phyloP scores from a whole-genome alignment of 2,329 filamentous ascomycete species.

The Paecilomyces sp. region DNA sequence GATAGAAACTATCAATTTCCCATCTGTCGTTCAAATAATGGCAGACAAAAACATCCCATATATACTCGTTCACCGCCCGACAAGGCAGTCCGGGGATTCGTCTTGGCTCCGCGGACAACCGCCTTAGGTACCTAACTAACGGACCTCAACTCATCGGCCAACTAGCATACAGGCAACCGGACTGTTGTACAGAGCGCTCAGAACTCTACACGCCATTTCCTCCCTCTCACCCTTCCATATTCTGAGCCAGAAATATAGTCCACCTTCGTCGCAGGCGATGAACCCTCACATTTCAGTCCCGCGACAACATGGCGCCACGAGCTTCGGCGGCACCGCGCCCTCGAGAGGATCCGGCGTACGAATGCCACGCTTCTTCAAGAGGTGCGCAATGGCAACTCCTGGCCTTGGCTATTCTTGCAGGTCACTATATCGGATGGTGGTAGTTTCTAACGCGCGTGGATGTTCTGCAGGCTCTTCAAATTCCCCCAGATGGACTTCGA shows the following conservation, averaged over 20 bases:
- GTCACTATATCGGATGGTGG: background rate
- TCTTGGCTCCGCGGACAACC: background rate
- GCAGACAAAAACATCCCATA: background rate
- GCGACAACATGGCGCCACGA: conserved; percentile 49
- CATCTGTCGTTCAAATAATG: too few species aligned
- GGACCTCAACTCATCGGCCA: background rate
- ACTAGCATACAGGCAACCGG: background rate
- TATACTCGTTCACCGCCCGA: background rate
- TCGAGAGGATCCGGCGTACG: conserved; percentile 46
- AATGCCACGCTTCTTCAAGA: conserved; percentile 62
- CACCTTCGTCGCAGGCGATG: conserved; percentile 29
- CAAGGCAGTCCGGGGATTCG: background rate
- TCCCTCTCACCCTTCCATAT: background rate
- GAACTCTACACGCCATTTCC: background rate
- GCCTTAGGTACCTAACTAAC: background rate
- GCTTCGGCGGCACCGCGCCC: conserved; percentile 46
- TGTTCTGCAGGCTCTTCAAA: conserved; percentile 52
- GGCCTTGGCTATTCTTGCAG: background rate
- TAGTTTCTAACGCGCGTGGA: conserved; percentile 6
- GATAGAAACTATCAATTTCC: too few species aligned
- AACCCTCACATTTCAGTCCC: conserved; percentile 56
- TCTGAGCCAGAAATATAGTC: background rate
- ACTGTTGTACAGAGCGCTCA: background rate
- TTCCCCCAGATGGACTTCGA: conserved; percentile 70
- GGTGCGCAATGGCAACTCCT: conserved; percentile 27